Percentiles rank a stretch among this genome's conserved stretches.
Conservation (phyloP, 1,139 yeast genomes). For the Suhomyces taliae region DNA sequence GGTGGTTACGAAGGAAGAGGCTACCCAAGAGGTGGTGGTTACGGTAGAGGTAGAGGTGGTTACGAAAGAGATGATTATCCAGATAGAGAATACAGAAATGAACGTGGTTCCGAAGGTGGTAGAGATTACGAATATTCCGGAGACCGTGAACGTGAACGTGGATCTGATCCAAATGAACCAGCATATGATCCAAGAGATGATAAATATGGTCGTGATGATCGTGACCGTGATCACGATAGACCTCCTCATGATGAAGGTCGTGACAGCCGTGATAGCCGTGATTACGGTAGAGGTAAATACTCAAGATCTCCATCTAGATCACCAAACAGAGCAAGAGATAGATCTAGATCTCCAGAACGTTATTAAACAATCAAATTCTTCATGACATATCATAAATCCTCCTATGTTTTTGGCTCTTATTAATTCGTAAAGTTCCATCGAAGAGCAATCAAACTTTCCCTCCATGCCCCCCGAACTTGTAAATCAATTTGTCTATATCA, state of each 20-base stretch:
- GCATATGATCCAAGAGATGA: slow-evolving; percentile 21
- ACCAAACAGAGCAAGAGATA: slow-evolving; percentile 32
- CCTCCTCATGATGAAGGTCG: slow-evolving; percentile 13
- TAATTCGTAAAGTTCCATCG: too few relatives aligned
- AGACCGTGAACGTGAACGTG: slow-evolving; percentile 14
- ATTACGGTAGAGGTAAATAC: slow-evolving; percentile 29
- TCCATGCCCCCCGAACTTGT: background rate
- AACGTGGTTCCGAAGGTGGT: slow-evolving; percentile 17
- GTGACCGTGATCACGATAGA: slow-evolving; percentile 15
- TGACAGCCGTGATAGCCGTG: slow-evolving; percentile 13
- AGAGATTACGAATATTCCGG: slow-evolving; percentile 20
- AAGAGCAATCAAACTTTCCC: background rate
- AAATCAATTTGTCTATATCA: slow-evolving; percentile 2
- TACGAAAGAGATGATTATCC: slow-evolving; percentile 12
- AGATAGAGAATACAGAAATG: slow-evolving; percentile 18
- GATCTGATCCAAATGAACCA: slow-evolving; percentile 18
- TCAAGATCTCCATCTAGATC: slow-evolving; percentile 46
- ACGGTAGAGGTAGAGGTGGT: slow-evolving; percentile 20
- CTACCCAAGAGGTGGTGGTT: slow-evolving; percentile 18
- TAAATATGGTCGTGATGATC: slow-evolving; percentile 15
- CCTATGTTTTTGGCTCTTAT: background rate
- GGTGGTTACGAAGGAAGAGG: slow-evolving; percentile 12
- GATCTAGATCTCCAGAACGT: slow-evolving; percentile 46
- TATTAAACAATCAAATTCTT: slow-evolving; percentile 22
- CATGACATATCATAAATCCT: slow-evolving; percentile 16